Percentiles rank a stretch among this genome's conserved stretches.
Conservation (phyloP, 768 basidiomycete genomes). For the Cubamyces lactineus region DNA sequence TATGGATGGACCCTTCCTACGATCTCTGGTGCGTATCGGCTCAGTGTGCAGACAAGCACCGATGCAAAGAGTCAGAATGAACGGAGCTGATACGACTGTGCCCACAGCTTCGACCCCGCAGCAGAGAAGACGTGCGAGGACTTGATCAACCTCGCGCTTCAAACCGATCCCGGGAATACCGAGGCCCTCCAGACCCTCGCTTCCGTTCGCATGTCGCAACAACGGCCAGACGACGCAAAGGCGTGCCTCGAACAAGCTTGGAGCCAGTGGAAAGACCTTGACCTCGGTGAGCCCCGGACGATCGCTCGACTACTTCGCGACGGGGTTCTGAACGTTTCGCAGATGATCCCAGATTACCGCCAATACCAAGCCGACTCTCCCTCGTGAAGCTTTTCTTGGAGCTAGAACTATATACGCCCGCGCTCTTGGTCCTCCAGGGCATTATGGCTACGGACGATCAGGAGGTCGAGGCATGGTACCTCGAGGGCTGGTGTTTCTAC, state of each 20-base stretch:
- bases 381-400: slow-evolving; percentile 87
- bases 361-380: slow-evolving; percentile 69
- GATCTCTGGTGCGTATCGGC: slow-evolving; percentile 73
- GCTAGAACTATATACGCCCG: slow-evolving; percentile 67
- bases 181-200: slow-evolving; percentile 83
- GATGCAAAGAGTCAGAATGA: no score
- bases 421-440: slow-evolving; percentile 75
- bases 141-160: slow-evolving; percentile 71
- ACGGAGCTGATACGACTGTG: neutral
- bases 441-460: slow-evolving; percentile 82
- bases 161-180: slow-evolving; percentile 71
- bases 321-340: neutral
- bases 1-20: slow-evolving; percentile 92
- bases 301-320: no score
- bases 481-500: slow-evolving; percentile 94
- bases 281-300: slow-evolving; percentile 43
- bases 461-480: slow-evolving; percentile 91
- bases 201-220: slow-evolving; percentile 87
- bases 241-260: slow-evolving; percentile 68
- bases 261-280: slow-evolving; percentile 70
- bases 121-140: slow-evolving; percentile 84
- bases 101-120: slow-evolving; percentile 71
- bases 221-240: slow-evolving; percentile 81
- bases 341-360: slow-evolving; percentile 73
- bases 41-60: neutral